phyloP scores from a whole-genome alignment of 345 rosid genomes.

The Psidium friedrichsthalianum region DNA sequence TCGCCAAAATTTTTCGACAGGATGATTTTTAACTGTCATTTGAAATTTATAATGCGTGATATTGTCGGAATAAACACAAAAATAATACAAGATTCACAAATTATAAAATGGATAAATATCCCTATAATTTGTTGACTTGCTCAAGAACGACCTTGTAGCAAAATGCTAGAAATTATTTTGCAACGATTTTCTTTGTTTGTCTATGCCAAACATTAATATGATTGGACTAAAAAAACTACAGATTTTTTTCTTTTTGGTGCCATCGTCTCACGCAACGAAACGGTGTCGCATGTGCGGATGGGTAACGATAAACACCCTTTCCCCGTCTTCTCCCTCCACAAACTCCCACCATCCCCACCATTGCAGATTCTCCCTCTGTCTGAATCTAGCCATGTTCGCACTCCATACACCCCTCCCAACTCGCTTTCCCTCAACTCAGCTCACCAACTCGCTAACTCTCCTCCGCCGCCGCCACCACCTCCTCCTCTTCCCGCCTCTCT shows the following conservation, averaged over 20 bases:
- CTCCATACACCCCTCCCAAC: conserved; percentile 27
- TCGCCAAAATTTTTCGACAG: not conserved
- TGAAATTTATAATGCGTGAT: not conserved
- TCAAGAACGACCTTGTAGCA: too few relatives aligned
- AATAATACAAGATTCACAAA: not conserved
- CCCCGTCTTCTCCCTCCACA: not conserved
- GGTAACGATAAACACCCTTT: not conserved
- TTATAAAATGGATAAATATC: not conserved
- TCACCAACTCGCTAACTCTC: conserved; percentile 5
- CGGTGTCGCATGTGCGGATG: not conserved
- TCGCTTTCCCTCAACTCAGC: conserved; percentile 32
- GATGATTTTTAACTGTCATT: not conserved
- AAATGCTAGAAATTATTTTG: too few relatives aligned
- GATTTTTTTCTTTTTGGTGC: too few relatives aligned
- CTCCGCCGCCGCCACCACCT: conserved; percentile 16
- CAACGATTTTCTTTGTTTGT: too few relatives aligned
- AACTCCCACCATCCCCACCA: not conserved
- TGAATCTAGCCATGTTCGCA: conserved; percentile 2
- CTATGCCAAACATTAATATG: too few relatives aligned
- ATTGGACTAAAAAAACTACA: too few relatives aligned
- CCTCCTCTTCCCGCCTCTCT: conserved; percentile 8
- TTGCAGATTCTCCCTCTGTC: not conserved
- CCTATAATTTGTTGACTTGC: too few relatives aligned
- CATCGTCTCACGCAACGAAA: not conserved
- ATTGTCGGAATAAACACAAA: not conserved